Evolutionary conservation across 306 rosid genomes (phyloP).

Genomic region (Oxytropis ochrocephala): DNA sequence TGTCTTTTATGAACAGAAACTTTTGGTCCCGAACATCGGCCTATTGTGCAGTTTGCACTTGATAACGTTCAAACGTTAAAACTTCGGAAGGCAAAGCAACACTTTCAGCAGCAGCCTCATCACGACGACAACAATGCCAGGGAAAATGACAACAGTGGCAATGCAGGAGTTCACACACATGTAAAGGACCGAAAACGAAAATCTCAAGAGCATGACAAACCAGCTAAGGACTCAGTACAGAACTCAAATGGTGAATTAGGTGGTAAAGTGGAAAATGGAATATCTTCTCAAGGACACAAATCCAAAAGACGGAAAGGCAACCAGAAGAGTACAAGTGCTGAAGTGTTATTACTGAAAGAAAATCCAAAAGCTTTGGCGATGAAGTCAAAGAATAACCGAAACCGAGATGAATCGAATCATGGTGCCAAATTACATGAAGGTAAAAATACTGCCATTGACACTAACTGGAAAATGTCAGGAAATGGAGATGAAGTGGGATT

Average conservation of each 20-base stretch:
- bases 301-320: constrained; percentile 49
- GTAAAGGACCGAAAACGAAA: constrained; percentile 43
- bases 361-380: constrained; percentile 15
- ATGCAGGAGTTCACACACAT: constrained; percentile 20
- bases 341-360: constrained; percentile 8
- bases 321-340: constrained; percentile 16
- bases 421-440: constrained; percentile 8
- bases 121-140: not conserved
- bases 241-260: constrained; percentile 25
- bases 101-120: constrained; percentile 39
- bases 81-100: constrained; percentile 51
- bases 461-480: constrained; percentile 8
- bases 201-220: constrained; percentile 31
- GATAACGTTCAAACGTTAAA: constrained; percentile 79
- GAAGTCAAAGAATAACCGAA: constrained; percentile 22
- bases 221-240: constrained; percentile 18
- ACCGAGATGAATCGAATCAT: constrained; percentile 31
- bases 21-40: constrained; percentile 82
- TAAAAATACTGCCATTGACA: constrained; percentile 18
- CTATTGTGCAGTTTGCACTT: constrained; percentile 86
- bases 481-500: constrained; percentile 22
- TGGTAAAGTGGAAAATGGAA: constrained; percentile 18
- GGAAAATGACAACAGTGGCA: constrained; percentile 14
- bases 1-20: constrained; percentile 45
- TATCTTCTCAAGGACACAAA: constrained; percentile 26